These are phyloP conservation scores for Quercus glauca DNA, from an alignment of 306 rosid species.

Conservation along the genomic window DNA sequence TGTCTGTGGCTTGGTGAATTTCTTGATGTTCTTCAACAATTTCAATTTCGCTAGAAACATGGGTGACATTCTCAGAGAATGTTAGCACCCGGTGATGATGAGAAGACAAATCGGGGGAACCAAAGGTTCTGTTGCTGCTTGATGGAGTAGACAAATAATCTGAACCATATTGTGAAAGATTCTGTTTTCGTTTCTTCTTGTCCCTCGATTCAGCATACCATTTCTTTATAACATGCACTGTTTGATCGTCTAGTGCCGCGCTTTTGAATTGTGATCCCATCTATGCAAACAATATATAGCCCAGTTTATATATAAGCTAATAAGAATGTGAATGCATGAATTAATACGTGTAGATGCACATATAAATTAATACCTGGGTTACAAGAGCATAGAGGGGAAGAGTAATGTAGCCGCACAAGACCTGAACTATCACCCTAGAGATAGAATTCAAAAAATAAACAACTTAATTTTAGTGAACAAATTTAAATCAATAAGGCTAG, in stretches of 20 bases:
- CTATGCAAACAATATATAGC: conserved; percentile 9
- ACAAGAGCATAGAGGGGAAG: conserved; percentile 71
- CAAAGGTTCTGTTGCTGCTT: background rate
- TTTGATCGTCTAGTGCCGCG: conserved; percentile 43
- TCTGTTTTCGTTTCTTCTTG: conserved; percentile 29
- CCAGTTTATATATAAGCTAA: background rate
- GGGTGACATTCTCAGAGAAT: background rate
- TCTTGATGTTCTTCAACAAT: conserved; percentile 18
- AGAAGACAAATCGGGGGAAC: background rate
- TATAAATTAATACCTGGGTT: conserved; percentile 48
- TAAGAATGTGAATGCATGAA: background rate
- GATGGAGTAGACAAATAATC: conserved; percentile 12
- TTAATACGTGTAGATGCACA: background rate
- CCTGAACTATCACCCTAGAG: conserved; percentile 52
- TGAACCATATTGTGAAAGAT: background rate
- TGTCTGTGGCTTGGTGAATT: conserved; percentile 1
- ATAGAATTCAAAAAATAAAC: background rate
- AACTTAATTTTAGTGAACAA: background rate
- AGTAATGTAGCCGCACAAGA: conserved; percentile 58
- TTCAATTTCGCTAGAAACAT: background rate
- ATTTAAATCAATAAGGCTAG: background rate
- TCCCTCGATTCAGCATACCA: conserved; percentile 50
- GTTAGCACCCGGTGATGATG: conserved; percentile 10
- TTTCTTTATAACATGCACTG: conserved; percentile 34
- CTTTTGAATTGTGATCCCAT: conserved; percentile 59